Percentiles rank a stretch among this genome's conserved stretches.
phyloP scores from a whole-genome alignment of 163 green algal genomes.

The Chlorella variabilis region DNA sequence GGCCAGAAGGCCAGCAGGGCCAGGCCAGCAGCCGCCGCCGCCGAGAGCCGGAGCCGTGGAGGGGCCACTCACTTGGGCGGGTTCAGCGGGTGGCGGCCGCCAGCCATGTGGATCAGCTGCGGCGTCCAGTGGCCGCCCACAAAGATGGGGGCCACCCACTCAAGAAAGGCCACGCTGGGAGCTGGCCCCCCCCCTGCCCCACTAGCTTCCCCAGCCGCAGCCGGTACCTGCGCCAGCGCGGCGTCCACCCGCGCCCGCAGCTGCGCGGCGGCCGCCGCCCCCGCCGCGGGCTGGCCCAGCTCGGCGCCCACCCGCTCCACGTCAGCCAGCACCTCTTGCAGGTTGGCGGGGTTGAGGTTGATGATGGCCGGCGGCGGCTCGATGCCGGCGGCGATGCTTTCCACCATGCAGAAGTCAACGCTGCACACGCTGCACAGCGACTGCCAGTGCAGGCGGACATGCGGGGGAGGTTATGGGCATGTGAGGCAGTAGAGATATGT shows the following conservation, averaged over 20 bases:
- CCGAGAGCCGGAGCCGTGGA: neutral
- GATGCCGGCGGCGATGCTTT: conserved; percentile 37
- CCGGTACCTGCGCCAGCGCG: neutral
- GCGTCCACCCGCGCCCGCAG: conserved; percentile 56
- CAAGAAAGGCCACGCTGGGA: conserved; percentile 71
- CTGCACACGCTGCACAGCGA: conserved; percentile 81
- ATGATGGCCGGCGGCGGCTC: conserved; percentile 62
- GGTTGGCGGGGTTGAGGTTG: conserved; percentile 70
- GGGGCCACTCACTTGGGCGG: conserved; percentile 46
- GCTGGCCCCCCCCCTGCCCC: too few species aligned
- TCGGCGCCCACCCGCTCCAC: conserved; percentile 61
- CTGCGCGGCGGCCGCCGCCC: conserved; percentile 38
- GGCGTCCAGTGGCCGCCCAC: conserved; percentile 91
- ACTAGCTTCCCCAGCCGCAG: too few species aligned
- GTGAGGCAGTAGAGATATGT: too few species aligned
- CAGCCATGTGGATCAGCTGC: conserved; percentile 88
- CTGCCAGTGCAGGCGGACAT: conserved; percentile 46
- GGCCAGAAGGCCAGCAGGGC: too few species aligned
- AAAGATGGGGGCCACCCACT: conserved; percentile 90
- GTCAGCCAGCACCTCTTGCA: conserved; percentile 77
- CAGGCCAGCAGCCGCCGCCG: too few species aligned
- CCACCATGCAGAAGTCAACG: conserved; percentile 70
- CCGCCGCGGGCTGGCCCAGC: conserved; percentile 54
- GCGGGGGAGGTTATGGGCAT: too few species aligned
- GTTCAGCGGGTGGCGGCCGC: conserved; percentile 83